A percentile compares a stretch with the other conserved stretches of the same genome.
These are phyloP conservation scores for Cordyceps tenuipes DNA, from an alignment of 2,329 filamentous ascomycete genomes.

Conservation along the genomic window DNA sequence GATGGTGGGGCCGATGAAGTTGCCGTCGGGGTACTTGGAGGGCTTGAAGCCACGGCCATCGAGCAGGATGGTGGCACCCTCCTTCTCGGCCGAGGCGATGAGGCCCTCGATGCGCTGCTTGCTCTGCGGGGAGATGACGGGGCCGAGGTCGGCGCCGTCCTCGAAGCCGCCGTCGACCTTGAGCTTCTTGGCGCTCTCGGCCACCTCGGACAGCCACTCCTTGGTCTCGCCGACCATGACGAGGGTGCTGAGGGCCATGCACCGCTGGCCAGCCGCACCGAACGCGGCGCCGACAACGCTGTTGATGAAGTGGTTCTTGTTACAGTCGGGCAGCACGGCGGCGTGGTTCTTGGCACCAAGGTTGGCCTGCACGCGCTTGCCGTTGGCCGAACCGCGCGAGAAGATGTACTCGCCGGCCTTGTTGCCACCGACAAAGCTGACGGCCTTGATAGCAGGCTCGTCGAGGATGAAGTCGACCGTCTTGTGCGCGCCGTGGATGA, in stretches of 20 bases:
- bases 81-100: constrained; percentile 68
- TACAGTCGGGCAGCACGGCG: constrained; percentile 74
- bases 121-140: constrained; percentile 71
- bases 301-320: constrained; percentile 85
- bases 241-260: constrained; percentile 77
- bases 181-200: constrained; percentile 64
- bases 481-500: constrained; percentile 71
- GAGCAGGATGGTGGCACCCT: constrained; percentile 74
- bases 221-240: constrained; percentile 81
- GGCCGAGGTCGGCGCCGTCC: constrained; percentile 68
- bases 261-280: constrained; percentile 75
- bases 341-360: constrained; percentile 85
- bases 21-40: constrained; percentile 76
- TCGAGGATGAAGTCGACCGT: constrained; percentile 84
- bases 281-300: constrained; percentile 78
- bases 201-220: constrained; percentile 71
- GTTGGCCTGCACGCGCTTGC: constrained; percentile 84
- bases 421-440: constrained; percentile 81
- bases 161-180: constrained; percentile 77
- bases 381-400: constrained; percentile 67
- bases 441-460: constrained; percentile 75
- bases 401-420: constrained; percentile 87
- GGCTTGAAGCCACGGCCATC: constrained; percentile 64
- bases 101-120: constrained; percentile 70
- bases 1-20: constrained; percentile 78